Evolutionary conservation across 768 basidiomycete genomes (phyloP), one percentile per base, ranked within the genome.

Genomic region (Tricholoma furcatifolium): DNA sequence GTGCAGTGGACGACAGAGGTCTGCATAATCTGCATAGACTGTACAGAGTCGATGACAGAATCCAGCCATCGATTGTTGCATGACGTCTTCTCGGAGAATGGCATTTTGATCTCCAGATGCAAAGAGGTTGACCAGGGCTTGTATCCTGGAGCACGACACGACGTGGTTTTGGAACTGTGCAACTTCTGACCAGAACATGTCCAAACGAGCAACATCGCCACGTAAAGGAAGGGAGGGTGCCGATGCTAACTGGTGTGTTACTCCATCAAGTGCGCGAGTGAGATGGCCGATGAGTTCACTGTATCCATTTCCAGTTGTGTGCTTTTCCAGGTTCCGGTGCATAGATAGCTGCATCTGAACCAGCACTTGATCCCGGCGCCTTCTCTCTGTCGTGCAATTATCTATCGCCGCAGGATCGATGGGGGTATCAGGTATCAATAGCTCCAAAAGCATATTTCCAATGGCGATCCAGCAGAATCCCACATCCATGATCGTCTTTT

Each of bases 321-420:
- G 67, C 8, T 61, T 30, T 62, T 92, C 91, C 9, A 88, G 70
- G 30, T 74, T 62, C 15, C 56, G 60, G 57, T 90, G 85, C 6
- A 91, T 71, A 6, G 60, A 47, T 7, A 85, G 64, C 65, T 91
- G 83, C 2, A 69, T 67, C 3, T 62, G 55, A 3, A 90, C 58
- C 21, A 71, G 60, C 2, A 64, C 57, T 30, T 71, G 59, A 49
- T 83, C 74, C 44, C 73, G 62, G 24, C 64, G 61, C 64, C 77
- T 74, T 24, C 84, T 81, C 27, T 72, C 66, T 2, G 62, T 61
- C 0, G 73, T 70, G 43, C 73, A 79, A 46, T 72, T 76, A 49
- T 83, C 76, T 31, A 85, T 78, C 20, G 83, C 84, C 6, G 86
- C 84, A 23, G 97, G 97, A 66, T 99, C 97, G 44, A 98, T 70